These are phyloP conservation scores for Saksenaea vasiformis DNA, from an alignment of 371 early-diverging fungal species.

Conservation along the genomic window DNA sequence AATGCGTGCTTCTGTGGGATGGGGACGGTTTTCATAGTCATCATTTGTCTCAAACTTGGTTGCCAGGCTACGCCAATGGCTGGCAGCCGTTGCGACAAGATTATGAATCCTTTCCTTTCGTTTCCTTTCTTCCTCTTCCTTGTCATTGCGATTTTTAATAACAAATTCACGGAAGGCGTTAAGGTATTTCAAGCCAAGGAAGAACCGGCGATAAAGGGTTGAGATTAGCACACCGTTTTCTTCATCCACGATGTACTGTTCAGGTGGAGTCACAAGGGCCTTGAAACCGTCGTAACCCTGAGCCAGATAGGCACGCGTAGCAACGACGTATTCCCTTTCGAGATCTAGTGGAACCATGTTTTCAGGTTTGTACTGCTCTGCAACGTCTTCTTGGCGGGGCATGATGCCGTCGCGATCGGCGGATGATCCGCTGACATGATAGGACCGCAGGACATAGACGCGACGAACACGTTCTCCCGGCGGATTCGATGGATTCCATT, in stretches of 20 bases:
- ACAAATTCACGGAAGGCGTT: slow-evolving; percentile 42
- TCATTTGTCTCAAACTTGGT: slow-evolving; percentile 18
- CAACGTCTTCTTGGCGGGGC: slow-evolving; percentile 12
- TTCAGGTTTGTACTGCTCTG: slow-evolving; percentile 21
- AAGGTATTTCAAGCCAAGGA: slow-evolving; percentile 59
- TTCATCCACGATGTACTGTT: slow-evolving; percentile 53
- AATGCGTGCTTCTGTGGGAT: slow-evolving; percentile 7
- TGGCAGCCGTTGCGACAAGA: slow-evolving; percentile 22
- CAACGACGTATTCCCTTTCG: slow-evolving; percentile 47
- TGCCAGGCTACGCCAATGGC: slow-evolving; percentile 25
- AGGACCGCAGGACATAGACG: slow-evolving; percentile 13
- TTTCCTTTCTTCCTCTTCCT: slow-evolving; percentile 10
- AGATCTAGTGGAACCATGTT: slow-evolving; percentile 47
- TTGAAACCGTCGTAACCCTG: slow-evolving; percentile 63
- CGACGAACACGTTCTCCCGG: slow-evolving; percentile 49
- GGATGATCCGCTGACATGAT: background rate
- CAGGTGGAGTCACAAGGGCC: slow-evolving; percentile 34
- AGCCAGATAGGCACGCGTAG: slow-evolving; percentile 62
- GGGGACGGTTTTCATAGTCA: background rate
- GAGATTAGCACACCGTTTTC: slow-evolving; percentile 60
- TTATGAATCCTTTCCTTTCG: slow-evolving; percentile 9
- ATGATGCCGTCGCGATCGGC: slow-evolving; percentile 12
- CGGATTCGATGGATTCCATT: slow-evolving; percentile 49
- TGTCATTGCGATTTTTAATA: slow-evolving; percentile 17
- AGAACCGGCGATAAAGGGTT: slow-evolving; percentile 54